Evolutionary conservation across 75 land plant genomes (phyloP).

Genomic region (Pinus taeda): DNA sequence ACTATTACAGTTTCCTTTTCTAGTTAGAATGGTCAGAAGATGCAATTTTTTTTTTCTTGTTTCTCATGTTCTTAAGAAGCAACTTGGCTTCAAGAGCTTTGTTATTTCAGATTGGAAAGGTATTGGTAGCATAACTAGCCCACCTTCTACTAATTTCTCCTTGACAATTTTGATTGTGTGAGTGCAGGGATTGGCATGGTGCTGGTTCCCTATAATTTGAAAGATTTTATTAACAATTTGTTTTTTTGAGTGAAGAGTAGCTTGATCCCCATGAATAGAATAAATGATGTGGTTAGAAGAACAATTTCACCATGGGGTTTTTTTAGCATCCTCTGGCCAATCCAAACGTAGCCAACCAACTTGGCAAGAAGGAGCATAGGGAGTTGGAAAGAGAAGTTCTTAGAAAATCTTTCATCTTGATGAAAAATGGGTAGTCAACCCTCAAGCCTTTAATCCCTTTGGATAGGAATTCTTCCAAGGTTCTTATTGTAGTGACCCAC

Average conservation of each 20-base stretch:
- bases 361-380: conserved; percentile 45
- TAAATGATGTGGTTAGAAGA: conserved; percentile 74
- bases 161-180: conserved; percentile 31
- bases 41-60: no score
- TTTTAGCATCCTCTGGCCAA: conserved; percentile 72
- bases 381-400: conserved; percentile 44
- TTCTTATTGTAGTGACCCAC: conserved; percentile 9
- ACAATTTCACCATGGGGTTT: conserved; percentile 67
- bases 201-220: conserved; percentile 23
- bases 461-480: conserved; percentile 35
- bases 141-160: no score
- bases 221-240: conserved; percentile 35
- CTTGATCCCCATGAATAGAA: conserved; percentile 48
- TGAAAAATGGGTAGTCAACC: conserved; percentile 39
- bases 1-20: conserved; percentile 70
- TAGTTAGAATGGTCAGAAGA: no score
- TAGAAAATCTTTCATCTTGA: conserved; percentile 44
- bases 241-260: conserved; percentile 30
- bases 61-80: no score
- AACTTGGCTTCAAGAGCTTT: no score
- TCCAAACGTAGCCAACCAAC: conserved; percentile 13
- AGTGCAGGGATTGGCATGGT: conserved; percentile 50
- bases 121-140: no score
- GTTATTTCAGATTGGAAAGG: no score
- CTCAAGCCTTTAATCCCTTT: conserved; percentile 40